Evolutionary conservation across 2,329 filamentous ascomycete genomes (phyloP).

Genomic region (Aspergillus felis): DNA sequence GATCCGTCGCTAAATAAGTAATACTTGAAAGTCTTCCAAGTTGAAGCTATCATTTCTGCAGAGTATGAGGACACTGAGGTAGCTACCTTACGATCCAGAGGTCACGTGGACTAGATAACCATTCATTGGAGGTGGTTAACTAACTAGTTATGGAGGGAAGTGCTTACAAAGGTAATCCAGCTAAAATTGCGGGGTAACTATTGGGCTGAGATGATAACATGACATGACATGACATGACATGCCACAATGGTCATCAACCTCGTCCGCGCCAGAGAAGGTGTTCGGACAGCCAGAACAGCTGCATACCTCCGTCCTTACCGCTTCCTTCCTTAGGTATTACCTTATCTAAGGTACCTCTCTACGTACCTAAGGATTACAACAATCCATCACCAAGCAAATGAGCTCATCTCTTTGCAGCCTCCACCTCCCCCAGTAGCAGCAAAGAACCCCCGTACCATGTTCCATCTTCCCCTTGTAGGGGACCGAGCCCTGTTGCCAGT

Average conservation of each 20-base stretch:
- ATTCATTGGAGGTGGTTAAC: background rate
- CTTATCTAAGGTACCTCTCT: background rate
- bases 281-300: background rate
- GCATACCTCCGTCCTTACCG: background rate
- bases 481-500: background rate
- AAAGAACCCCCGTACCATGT: background rate
- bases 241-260: slow-evolving; percentile 4
- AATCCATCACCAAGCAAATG: background rate
- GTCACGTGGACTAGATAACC: background rate
- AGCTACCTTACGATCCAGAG: too few relatives aligned
- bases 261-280: background rate
- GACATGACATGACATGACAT: slow-evolving; percentile 11
- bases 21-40: too few relatives aligned
- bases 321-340: background rate
- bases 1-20: too few relatives aligned
- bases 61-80: too few relatives aligned
- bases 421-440: background rate
- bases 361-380: background rate
- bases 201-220: slow-evolving; percentile 2
- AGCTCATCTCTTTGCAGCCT: background rate
- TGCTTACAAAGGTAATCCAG: background rate
- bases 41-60: too few relatives aligned
- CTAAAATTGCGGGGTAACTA: slow-evolving; percentile 8
- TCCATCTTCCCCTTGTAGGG: background rate
- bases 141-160: background rate